Evolutionary conservation across 2,329 filamentous ascomycete genomes (phyloP).

Genomic region (Scolecobasidium constrictum): DNA sequence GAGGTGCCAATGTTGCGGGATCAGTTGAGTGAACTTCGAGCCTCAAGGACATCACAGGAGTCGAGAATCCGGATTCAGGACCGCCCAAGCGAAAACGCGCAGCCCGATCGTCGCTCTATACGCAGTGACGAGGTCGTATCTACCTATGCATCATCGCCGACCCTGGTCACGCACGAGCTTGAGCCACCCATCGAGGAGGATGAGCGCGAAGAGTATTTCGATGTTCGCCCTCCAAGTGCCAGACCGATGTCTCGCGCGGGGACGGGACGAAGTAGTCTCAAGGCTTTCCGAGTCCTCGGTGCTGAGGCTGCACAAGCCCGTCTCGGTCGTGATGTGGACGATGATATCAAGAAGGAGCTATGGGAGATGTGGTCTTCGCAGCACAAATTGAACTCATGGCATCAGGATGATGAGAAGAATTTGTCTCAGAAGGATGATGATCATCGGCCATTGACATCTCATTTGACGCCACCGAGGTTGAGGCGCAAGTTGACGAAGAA

Average conservation of each 20-base stretch:
- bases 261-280: neutral
- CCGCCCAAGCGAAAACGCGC: neutral
- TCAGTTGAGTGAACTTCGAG: constrained; percentile 2
- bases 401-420: neutral
- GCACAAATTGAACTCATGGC: neutral
- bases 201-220: neutral
- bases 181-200: neutral
- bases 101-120: too few relatives aligned
- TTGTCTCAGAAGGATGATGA: neutral
- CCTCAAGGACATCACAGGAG: neutral
- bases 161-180: neutral
- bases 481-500: neutral
- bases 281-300: constrained; percentile 1
- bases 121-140: neutral
- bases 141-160: neutral
- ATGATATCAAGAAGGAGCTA: constrained; percentile 1
- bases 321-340: neutral
- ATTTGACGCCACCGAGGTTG: neutral
- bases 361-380: neutral
- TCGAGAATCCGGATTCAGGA: neutral
- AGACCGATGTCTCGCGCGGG: neutral
- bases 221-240: neutral
- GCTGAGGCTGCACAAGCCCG: neutral
- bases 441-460: too few relatives aligned
- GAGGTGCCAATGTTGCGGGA: neutral